These are phyloP conservation scores for Phytopythium helicoides DNA, from an alignment of 352 stramenopile species.

Conservation along the genomic window DNA sequence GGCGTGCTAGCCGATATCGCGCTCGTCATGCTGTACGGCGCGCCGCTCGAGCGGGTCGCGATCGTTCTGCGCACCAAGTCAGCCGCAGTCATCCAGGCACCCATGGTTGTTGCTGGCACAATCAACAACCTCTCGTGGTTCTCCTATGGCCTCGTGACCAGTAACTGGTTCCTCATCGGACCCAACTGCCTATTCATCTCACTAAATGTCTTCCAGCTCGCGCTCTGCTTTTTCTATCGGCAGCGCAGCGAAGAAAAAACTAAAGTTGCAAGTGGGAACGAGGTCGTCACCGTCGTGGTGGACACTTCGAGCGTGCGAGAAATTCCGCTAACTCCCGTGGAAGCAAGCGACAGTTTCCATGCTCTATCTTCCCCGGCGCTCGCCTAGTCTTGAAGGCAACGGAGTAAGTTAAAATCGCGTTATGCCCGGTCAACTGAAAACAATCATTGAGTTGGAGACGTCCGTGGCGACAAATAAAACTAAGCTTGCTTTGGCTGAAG, in stretches of 20 bases:
- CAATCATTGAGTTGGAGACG: too few relatives aligned
- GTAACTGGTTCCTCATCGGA: slow-evolving; percentile 51
- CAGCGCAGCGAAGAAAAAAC: slow-evolving; percentile 2
- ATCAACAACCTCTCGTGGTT: slow-evolving; percentile 57
- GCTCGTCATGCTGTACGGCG: slow-evolving; percentile 30
- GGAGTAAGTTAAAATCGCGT: too few relatives aligned
- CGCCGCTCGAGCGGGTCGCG: slow-evolving; percentile 38
- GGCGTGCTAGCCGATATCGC: slow-evolving; percentile 32
- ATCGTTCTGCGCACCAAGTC: slow-evolving; percentile 33
- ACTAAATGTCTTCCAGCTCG: slow-evolving; percentile 26
- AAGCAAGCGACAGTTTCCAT: too few relatives aligned
- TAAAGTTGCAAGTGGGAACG: neutral
- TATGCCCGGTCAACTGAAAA: too few relatives aligned
- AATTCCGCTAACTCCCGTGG: neutral
- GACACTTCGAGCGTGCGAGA: neutral
- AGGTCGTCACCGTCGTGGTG: neutral
- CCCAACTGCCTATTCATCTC: slow-evolving; percentile 42
- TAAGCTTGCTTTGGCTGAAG: too few relatives aligned
- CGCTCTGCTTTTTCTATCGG: slow-evolving; percentile 30
- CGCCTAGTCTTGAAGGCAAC: too few relatives aligned
- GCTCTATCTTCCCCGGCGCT: too few relatives aligned
- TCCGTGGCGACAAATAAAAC: too few relatives aligned
- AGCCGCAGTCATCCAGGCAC: slow-evolving; percentile 29
- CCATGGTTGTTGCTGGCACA: slow-evolving; percentile 33
- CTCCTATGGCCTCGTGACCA: slow-evolving; percentile 39